Evolutionary conservation across 495 filamentous ascomycete genomes (phyloP).

Genomic region (Talaromyces proteolyticus): DNA sequence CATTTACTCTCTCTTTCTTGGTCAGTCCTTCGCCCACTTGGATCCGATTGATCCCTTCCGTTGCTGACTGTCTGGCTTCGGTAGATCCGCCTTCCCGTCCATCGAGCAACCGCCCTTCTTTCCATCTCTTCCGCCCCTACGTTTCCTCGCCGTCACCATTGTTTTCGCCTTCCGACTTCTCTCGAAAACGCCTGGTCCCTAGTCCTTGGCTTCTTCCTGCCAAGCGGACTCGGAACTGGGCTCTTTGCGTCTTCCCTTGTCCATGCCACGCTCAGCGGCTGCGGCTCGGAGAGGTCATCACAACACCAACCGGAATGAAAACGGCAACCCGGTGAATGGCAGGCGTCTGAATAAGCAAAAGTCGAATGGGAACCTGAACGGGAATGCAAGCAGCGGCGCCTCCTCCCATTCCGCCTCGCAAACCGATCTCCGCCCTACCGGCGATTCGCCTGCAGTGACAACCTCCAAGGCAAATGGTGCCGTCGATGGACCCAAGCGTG

Average conservation of each 20-base stretch:
- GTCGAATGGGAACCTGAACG: slow-evolving; percentile 57
- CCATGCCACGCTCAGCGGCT: slow-evolving; percentile 71
- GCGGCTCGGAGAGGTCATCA: slow-evolving; percentile 50
- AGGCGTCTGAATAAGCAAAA: slow-evolving; percentile 72
- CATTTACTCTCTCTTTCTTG: slow-evolving; percentile 2
- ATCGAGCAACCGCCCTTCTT: slow-evolving; percentile 13
- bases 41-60: too few relatives aligned
- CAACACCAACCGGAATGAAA: slow-evolving; percentile 71
- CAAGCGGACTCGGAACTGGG: slow-evolving; percentile 50
- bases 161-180: not conserved
- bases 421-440: slow-evolving; percentile 39
- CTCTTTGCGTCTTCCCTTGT: slow-evolving; percentile 34
- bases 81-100: not conserved
- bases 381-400: slow-evolving; percentile 43
- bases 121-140: slow-evolving; percentile 10
- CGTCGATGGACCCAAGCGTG: slow-evolving; percentile 25
- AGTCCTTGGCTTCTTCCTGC: slow-evolving; percentile 46
- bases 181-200: slow-evolving; percentile 33
- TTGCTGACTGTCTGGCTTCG: too few relatives aligned
- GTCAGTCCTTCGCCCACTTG: too few relatives aligned
- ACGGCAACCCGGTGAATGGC: slow-evolving; percentile 77
- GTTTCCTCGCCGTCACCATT: slow-evolving; percentile 8
- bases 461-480: slow-evolving; percentile 19
- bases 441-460: slow-evolving; percentile 37
- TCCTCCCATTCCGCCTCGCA: slow-evolving; percentile 34